Conservation (phyloP, 108 stramenopile genomes). For the Fragilariopsis cylindrus region DNA sequence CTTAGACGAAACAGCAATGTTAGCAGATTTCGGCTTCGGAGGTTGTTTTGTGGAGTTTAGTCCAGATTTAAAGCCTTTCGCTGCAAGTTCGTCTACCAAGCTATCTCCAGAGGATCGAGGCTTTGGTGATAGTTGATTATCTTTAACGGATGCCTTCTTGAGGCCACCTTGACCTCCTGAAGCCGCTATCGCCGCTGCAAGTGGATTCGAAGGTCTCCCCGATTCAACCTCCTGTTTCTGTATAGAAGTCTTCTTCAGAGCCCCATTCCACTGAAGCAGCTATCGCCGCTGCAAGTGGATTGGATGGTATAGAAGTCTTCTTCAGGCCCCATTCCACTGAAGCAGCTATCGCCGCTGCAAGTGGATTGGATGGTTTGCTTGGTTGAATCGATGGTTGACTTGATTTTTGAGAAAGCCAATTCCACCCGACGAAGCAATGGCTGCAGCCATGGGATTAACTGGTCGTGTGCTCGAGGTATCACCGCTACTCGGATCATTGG, state of each 20-base stretch:
- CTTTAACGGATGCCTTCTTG: not conserved
- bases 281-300: constrained; percentile 16
- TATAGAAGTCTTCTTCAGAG: constrained; percentile 3
- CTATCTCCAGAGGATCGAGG: not conserved
- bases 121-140: no score
- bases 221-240: not conserved
- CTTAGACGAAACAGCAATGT: no score
- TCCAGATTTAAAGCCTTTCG: constrained; percentile 1
- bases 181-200: not conserved
- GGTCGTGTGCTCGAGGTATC: not conserved
- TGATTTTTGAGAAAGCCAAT: constrained; percentile 6
- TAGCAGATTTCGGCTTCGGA: no score
- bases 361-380: constrained; percentile 6
- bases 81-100: constrained; percentile 1
- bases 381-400: not conserved
- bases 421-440: constrained; percentile 23
- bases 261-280: constrained; percentile 14
- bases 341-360: constrained; percentile 17
- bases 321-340: constrained; percentile 14
- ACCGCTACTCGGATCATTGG: not conserved
- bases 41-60: not conserved
- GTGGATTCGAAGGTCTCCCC: not conserved
- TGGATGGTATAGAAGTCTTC: constrained; percentile 2
- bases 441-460: constrained; percentile 16
- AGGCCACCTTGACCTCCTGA: not conserved